A percentile compares a stretch with the other conserved stretches of the same genome.
phyloP scores from a whole-genome alignment of 108 stramenopile genomes.

The Nannochloropsis granulata region DNA sequence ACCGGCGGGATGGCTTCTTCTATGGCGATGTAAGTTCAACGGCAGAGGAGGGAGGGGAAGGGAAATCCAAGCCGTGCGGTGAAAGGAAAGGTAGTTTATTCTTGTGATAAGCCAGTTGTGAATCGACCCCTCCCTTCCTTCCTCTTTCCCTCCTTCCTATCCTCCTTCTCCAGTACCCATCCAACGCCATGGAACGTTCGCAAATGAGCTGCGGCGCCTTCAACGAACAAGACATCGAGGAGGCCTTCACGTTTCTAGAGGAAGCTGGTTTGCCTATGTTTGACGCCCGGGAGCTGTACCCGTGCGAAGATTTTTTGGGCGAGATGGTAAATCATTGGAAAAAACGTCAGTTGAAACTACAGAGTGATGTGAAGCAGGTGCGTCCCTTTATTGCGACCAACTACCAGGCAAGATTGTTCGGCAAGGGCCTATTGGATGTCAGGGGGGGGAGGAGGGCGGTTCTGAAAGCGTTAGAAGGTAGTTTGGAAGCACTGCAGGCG shows the following conservation, averaged over 20 bases:
- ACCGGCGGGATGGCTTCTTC: background rate
- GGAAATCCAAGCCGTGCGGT: too few species aligned
- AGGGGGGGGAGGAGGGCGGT: background rate
- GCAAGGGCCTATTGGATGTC: background rate
- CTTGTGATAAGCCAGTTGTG: background rate
- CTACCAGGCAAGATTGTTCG: background rate
- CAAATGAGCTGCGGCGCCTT: background rate
- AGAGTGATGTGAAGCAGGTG: background rate
- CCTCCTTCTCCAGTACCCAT: background rate
- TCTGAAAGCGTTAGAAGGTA: background rate
- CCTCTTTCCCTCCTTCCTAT: background rate
- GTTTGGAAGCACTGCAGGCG: background rate
- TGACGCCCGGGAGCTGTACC: background rate
- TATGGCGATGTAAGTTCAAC: background rate
- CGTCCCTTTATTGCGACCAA: background rate
- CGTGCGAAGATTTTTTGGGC: background rate
- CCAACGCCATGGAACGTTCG: background rate
- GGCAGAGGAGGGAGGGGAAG: background rate
- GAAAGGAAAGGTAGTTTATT: too few species aligned
- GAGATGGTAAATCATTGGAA: background rate
- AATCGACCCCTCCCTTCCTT: background rate
- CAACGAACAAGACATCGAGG: background rate
- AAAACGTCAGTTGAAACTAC: background rate
- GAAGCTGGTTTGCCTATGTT: background rate
- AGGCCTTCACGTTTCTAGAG: background rate